A percentile compares a stretch with the other conserved stretches of the same genome.
Evolutionary conservation across 192 early-diverging fungal genomes (phyloP).

Genomic region (Coemansia erecta): DNA sequence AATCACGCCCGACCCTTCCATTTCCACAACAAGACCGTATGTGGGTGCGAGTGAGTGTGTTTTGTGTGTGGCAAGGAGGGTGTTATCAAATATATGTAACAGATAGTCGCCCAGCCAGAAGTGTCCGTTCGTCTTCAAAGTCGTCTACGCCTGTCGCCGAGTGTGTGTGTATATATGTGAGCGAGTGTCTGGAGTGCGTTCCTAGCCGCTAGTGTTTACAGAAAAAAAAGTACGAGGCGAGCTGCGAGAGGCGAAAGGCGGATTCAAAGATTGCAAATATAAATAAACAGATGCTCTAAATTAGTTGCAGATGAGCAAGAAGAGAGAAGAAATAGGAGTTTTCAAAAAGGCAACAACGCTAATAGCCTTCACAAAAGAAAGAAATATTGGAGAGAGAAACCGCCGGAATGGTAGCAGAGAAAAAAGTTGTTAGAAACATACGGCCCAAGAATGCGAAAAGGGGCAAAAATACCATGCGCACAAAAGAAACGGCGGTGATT

Average conservation of each 20-base stretch:
- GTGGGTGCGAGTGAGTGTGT: neutral
- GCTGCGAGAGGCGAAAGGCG: slow-evolving; percentile 2
- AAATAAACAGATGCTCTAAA: slow-evolving; percentile 9
- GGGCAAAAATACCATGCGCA: neutral
- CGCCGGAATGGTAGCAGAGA: too few relatives aligned
- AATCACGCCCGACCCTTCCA: slow-evolving; percentile 35
- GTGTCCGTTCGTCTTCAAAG: too few relatives aligned
- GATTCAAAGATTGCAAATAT: slow-evolving; percentile 6
- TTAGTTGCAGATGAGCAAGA: slow-evolving; percentile 14
- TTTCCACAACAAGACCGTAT: slow-evolving; percentile 13
- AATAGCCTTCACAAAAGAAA: neutral
- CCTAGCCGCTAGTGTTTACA: neutral
- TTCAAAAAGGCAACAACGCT: neutral
- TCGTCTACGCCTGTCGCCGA: too few relatives aligned
- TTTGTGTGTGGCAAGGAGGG: neutral
- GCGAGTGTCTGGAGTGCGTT: too few relatives aligned
- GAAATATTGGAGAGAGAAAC: neutral
- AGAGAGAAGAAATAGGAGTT: neutral
- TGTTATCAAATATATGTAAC: too few relatives aligned
- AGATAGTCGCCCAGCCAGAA: too few relatives aligned
- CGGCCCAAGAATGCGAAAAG: neutral
- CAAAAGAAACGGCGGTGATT: slow-evolving; percentile 1
- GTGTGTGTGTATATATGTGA: too few relatives aligned
- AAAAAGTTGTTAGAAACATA: too few relatives aligned
- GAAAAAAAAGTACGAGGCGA: slow-evolving; percentile 3